Base-by-base conservation (phyloP, 2,329 filamentous ascomycete genomes). In the Sporothrix protearum region DNA sequence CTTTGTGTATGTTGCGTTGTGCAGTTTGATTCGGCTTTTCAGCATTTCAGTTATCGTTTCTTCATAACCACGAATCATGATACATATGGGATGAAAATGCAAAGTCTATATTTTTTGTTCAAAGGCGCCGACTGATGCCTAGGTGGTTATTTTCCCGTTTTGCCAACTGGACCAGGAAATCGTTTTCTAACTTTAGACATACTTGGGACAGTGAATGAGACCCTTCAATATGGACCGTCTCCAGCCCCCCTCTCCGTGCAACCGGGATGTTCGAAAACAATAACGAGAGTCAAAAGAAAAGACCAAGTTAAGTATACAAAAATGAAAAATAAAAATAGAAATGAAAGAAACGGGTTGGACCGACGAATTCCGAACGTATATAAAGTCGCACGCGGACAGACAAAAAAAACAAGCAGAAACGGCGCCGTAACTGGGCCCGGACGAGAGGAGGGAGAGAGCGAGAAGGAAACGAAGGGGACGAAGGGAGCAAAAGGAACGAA, bases 121-220 rank as follows among this genome's bases (percentile, higher is more conserved):
- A 14, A 57, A 22, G 57, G 57, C 57, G 57, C 57, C 57, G 57
- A 63, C 57, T 42, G 36, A 63, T 63, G 57, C 57, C 57, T 42
- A 33, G 33, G 33, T 36, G 33, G 33, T 42, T 25, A 3, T 14
- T 42, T 33, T 63, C 30, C 9, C 6, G 14, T 8, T 5, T 42
- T 36, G n/a, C 25, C 57, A 14, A 19, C 36, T 22, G 1, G 10
- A 63, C 22, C 10, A 39, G n/a, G 53, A 22, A 10, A 19, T 19
- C 19, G n/a, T 30, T 2, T 9, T 3, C 33, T 25, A n/a, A 42
- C 57, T 42, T 22, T 63, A n/a, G 36, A 42, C n/a, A 28, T 63
- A 22, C 57, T 12, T n/a, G 22, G 9, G 33, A 36, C 57, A 63
- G 7, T 14, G 25, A 63, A 63, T 1, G 19, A 36, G 42, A 42